Evolutionary conservation across 2,329 filamentous ascomycete species (phyloP), one percentile per base, ranked within the genome.

Genomic region (Cladosporium phlei): DNA sequence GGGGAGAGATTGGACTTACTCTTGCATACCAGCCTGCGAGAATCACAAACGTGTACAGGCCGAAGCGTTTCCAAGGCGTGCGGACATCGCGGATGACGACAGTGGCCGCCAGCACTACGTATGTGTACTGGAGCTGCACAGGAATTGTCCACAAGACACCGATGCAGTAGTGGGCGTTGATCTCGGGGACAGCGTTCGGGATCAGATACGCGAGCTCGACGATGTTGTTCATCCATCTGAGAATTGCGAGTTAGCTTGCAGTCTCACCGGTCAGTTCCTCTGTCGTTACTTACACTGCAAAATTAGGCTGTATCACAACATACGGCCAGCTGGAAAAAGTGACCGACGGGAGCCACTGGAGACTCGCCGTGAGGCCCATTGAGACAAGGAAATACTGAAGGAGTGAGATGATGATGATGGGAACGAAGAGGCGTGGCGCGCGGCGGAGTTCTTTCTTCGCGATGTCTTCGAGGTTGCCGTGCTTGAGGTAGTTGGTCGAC

Each of bases 101-200:
- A 4, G 64, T 62, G 17, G 63, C 70, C 8, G 70, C 56, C 2
- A 75, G 56, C 2, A 69, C 64, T n/a, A 68, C 59, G 66, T 71
- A 74, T 2, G 70, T 64, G 28, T 68, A 70, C 53, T 74, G 72
- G 1, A 74, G 61, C 51, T 73, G 70, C 0, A 75, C 70, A 0
- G 72, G 70, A 24, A 75, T 72, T 3, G 71, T 74, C 72, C 72
- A 75, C 2, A 75, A 61, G 4, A 74, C 71, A 56, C 71, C 71
- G 0, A 71, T 72, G 49, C 72, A 74, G 58, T 71, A 74, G 52
- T 74, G 68, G 55, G 66, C 67, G 7, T 69, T 72, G 38, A 75
- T 69, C 42, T 71, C 66, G 0, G 72, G 72, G 6, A 69, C 68
- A 2, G 68, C 69, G 38, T 74, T 75, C 5, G 72, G 72, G n/a